Evolutionary conservation across 2,329 filamentous ascomycete species (phyloP).

Genomic region (Pseudogymnoascus sp.): DNA sequence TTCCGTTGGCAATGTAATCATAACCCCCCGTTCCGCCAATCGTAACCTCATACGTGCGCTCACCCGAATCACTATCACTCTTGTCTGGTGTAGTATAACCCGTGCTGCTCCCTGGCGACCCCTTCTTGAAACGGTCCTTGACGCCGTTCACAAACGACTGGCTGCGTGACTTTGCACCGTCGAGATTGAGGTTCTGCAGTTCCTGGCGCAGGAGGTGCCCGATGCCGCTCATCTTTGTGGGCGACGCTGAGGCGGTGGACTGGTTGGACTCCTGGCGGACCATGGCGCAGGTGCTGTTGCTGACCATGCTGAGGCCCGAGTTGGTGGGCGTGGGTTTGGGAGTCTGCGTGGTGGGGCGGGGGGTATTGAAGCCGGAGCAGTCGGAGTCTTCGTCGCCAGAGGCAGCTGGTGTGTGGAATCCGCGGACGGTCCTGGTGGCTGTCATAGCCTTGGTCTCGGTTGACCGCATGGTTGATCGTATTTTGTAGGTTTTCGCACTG

Average conservation of each 20-base stretch:
- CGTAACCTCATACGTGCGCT: conserved; percentile 75
- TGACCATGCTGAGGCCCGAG: conserved; percentile 28
- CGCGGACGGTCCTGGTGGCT: conserved; percentile 26
- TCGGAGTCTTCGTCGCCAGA: conserved; percentile 50
- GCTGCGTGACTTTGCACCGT: conserved; percentile 35
- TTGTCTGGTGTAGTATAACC: conserved; percentile 28
- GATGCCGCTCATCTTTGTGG: conserved; percentile 61
- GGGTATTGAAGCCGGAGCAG: conserved; percentile 33
- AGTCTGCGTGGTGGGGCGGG: conserved; percentile 18
- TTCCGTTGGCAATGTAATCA: conserved; percentile 48
- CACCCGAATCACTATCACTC: conserved; percentile 53
- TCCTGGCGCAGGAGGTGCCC: conserved; percentile 68
- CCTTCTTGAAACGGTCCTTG: conserved; percentile 32
- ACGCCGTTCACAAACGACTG: conserved; percentile 50
- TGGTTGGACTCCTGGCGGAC: conserved; percentile 46
- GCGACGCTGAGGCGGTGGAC: conserved; percentile 28
- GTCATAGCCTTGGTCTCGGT: conserved; percentile 12
- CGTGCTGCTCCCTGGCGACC: conserved; percentile 35
- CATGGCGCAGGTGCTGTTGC: conserved; percentile 36
- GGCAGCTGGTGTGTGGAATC: conserved; percentile 30
- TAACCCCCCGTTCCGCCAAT: conserved; percentile 69
- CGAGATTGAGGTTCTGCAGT: conserved; percentile 67
- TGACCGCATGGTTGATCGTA: neutral
- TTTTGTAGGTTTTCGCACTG: neutral
- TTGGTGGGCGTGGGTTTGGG: conserved; percentile 27